These are phyloP conservation scores for Lepidium aucheri DNA, from an alignment of 345 rosid genomes.

Conservation along the genomic window DNA sequence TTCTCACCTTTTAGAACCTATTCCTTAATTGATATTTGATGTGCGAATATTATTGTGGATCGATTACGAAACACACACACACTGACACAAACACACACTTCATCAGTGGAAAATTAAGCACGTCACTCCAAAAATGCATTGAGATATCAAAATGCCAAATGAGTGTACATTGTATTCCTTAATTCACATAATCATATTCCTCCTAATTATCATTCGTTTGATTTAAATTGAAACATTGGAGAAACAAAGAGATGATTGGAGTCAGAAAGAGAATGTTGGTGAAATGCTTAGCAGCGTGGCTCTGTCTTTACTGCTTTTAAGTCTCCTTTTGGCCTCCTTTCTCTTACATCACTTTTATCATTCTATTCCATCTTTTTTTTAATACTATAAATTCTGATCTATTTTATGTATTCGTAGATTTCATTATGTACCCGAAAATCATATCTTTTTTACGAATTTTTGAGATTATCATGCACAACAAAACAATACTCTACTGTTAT, in stretches of 20 bases:
- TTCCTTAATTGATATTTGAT: constrained; percentile 3
- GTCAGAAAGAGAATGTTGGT: constrained; percentile 23
- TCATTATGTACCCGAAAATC: background rate
- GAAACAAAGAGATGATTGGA: background rate
- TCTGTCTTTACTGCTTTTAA: constrained; percentile 3
- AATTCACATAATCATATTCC: no score
- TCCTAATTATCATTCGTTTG: no score
- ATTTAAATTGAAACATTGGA: no score
- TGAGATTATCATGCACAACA: background rate
- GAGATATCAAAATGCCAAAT: background rate
- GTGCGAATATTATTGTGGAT: background rate
- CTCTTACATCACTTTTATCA: constrained; percentile 15
- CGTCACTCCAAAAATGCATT: background rate
- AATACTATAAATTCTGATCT: background rate
- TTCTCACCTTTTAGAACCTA: background rate
- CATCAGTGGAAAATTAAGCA: background rate
- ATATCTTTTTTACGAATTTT: no score
- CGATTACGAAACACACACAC: background rate
- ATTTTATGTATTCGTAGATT: background rate
- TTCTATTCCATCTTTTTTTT: no score
- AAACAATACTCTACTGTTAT: no score
- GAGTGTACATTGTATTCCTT: background rate
- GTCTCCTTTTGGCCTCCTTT: constrained; percentile 17
- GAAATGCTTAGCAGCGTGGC: constrained; percentile 23
- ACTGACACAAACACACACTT: background rate